These are phyloP conservation scores for Liriodendron chinense DNA, from an alignment of 164 flowering plant species.

Conservation along the genomic window DNA sequence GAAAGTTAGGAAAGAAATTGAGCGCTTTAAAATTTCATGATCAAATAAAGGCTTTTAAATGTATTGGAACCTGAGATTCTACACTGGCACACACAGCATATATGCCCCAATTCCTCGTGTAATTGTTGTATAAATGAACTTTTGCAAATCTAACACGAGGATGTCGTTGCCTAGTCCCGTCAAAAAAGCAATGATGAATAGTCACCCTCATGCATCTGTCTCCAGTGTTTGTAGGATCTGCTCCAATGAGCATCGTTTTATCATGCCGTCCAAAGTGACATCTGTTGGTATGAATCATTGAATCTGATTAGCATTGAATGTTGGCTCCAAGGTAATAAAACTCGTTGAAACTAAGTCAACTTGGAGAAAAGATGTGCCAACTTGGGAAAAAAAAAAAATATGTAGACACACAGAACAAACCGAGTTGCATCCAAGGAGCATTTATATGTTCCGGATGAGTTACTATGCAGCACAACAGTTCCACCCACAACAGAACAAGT, in stretches of 20 bases:
- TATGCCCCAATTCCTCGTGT: constrained; percentile 83
- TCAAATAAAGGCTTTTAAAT: background rate
- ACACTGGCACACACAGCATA: constrained; percentile 94
- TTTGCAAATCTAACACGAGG: constrained; percentile 86
- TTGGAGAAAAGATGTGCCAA: background rate
- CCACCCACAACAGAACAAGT: background rate
- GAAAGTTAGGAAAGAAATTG: background rate
- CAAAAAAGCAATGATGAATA: constrained; percentile 85
- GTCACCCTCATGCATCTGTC: constrained; percentile 82
- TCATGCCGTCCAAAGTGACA: constrained; percentile 70
- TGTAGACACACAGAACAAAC: no score
- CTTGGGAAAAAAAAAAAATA: background rate
- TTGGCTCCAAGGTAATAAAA: background rate
- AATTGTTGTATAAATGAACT: constrained; percentile 84
- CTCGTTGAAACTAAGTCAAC: background rate
- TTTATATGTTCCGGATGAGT: background rate
- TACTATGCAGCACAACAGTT: background rate
- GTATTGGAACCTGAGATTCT: constrained; percentile 61
- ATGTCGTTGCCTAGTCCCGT: constrained; percentile 81
- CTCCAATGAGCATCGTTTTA: constrained; percentile 86
- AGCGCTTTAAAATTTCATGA: background rate
- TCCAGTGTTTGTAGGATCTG: constrained; percentile 58
- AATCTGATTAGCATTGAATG: background rate
- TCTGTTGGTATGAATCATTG: constrained; percentile 29
- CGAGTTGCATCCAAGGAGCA: background rate